These are phyloP conservation scores for Daldinia eschscholtzii DNA, from an alignment of 2,329 filamentous ascomycete species.

Conservation along the genomic window DNA sequence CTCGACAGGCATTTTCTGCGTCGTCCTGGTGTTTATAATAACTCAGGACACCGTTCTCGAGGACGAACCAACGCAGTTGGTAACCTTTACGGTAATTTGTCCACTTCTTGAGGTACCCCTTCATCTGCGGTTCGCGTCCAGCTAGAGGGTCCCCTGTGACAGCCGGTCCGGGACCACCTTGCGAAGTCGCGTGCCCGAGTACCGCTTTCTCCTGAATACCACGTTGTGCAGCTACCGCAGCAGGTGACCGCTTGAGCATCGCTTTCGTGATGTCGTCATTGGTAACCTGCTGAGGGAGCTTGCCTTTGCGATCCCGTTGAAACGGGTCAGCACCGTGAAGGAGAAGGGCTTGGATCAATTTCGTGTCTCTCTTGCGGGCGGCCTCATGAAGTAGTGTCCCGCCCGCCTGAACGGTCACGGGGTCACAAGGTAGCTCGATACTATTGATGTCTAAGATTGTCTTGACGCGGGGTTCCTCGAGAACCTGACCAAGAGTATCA, in stretches of 20 bases:
- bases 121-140: slow-evolving; percentile 95
- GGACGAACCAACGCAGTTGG: slow-evolving; percentile 96
- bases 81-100: slow-evolving; percentile 98
- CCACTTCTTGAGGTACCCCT: slow-evolving; percentile 99
- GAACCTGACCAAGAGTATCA: slow-evolving; percentile 78
- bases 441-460: slow-evolving; percentile 93
- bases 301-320: slow-evolving; percentile 92
- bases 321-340: slow-evolving; percentile 97
- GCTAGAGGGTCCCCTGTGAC: slow-evolving; percentile 72
- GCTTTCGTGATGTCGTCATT: slow-evolving; percentile 91
- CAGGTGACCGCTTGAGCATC: slow-evolving; percentile 93
- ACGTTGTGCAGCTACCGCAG: slow-evolving; percentile 91
- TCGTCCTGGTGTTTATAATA: slow-evolving; percentile 99
- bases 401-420: slow-evolving; percentile 81
- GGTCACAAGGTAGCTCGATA: slow-evolving; percentile 86
- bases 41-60: slow-evolving; percentile 96
- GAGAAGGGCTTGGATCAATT: slow-evolving; percentile 88
- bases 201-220: slow-evolving; percentile 98
- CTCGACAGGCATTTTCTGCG: slow-evolving; percentile 93
- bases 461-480: slow-evolving; percentile 88
- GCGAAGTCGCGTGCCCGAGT: slow-evolving; percentile 77
- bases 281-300: slow-evolving; percentile 94
- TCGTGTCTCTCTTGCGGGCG: slow-evolving; percentile 85
- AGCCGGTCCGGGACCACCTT: slow-evolving; percentile 64
- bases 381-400: slow-evolving; percentile 95